Percentiles rank a stretch among this genome's conserved stretches.
Conservation (phyloP, 257 asterid species). For the Capsicum rhomboideum region DNA sequence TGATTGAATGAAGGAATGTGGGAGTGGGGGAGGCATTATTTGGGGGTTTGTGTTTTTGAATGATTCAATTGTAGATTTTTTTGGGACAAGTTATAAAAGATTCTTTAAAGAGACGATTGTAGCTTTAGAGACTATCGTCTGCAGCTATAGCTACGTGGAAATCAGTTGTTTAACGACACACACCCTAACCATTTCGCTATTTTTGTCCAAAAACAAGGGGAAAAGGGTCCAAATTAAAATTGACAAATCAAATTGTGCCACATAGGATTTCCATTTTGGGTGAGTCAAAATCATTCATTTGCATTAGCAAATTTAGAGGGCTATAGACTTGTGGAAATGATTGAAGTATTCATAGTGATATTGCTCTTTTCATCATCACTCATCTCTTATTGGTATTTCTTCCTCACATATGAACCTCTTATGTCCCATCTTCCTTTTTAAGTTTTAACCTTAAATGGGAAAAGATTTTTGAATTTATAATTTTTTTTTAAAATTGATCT, state of each 20-base stretch:
- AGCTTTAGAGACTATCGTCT: too few species aligned
- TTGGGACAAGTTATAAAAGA: not conserved
- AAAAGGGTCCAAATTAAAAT: not conserved
- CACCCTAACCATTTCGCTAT: too few species aligned
- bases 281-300: not conserved
- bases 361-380: not conserved
- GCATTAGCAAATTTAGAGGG: not conserved
- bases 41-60: not conserved
- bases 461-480: too few species aligned
- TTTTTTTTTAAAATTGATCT: not conserved
- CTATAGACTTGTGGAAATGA: not conserved
- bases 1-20: not conserved
- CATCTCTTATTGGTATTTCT: not conserved
- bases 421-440: not conserved
- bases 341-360: not conserved
- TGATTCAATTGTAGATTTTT: not conserved
- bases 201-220: too few species aligned
- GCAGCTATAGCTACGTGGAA: too few species aligned
- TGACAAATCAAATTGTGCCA: not conserved
- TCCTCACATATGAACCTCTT: not conserved
- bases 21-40: not conserved
- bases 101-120: not conserved
- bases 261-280: not conserved
- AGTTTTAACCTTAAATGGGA: not conserved
- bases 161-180: too few species aligned